Evolutionary conservation across 1,284 basidiomycete genomes (phyloP), one percentile per base, ranked within the genome.

Genomic region (Stereum hirsutum): DNA sequence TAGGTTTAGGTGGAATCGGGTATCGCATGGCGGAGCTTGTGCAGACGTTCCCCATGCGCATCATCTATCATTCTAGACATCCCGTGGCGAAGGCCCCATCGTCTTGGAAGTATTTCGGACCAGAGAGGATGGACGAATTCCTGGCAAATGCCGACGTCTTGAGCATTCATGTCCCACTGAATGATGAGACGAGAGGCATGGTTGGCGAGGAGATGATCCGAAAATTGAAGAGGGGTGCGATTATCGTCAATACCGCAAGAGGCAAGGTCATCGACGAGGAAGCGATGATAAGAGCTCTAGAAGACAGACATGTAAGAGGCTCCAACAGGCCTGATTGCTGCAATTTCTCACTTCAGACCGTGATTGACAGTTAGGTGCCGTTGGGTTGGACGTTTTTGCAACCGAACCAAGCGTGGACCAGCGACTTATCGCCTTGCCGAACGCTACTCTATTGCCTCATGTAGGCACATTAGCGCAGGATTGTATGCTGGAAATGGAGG

Each of bases 1-100:
- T 96, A 23, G 92, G 93, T 0, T 78, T 95, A 36, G 93, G 93
- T 26, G 91, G 92, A 1, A 95, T 95, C 56, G 93, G 92, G 0
- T 55, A 74, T 41, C 78, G 78, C 31, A 65, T 87, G 21, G 84
- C 83, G 0, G 72, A 80, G 50, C 68, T 87, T 44, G 77, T 69
- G 0, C 79, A 75, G 42, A 76, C 79, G 1, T 88, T 92, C 62
- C 85, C 83, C 11, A 93, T 95, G 91, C 78, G 89, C 43, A 69
- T 93, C 43, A 74, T 95, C 49, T 90, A 95, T 62, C 81, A 94
- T 66, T 81, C 71, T 27, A 75, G 92, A 25, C 63, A 66, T 30
- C 78, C 70, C 42, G 72, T 70, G 31, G 53, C 62, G 11, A 58
- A 69, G 44, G 79, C 78, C 6, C 89, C 89, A 2, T 70, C 68